Percentiles rank a stretch among this genome's conserved stretches.
phyloP scores from a whole-genome alignment of 1,284 basidiomycete species.

The Trichosporon inkin region DNA sequence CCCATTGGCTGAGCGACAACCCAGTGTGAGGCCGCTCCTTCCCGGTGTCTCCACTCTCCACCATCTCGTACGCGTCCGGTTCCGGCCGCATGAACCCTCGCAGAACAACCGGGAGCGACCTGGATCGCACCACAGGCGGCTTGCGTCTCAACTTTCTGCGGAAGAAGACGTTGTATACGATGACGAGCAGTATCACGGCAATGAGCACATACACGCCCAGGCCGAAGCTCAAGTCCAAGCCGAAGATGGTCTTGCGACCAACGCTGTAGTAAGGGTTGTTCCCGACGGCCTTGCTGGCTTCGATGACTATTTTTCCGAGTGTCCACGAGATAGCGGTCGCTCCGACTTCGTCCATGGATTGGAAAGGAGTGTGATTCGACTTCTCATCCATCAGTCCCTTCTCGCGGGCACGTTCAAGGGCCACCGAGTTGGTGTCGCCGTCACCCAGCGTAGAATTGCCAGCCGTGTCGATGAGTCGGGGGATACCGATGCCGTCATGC shows the following conservation, averaged over 20 bases:
- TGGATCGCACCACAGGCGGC: background rate
- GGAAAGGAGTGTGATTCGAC: constrained; percentile 60
- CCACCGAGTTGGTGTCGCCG: constrained; percentile 57
- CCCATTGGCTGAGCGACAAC: background rate
- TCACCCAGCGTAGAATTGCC: constrained; percentile 59
- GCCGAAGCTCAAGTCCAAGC: constrained; percentile 1
- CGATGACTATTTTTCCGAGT: constrained; percentile 94
- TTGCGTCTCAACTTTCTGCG: background rate
- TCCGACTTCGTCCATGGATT: constrained; percentile 84
- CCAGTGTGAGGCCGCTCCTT: background rate
- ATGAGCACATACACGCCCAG: constrained; percentile 40
- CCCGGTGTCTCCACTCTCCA: background rate
- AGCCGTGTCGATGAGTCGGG: constrained; percentile 77
- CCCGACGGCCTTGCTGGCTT: constrained; percentile 70
- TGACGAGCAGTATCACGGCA: constrained; percentile 26
- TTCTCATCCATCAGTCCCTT: constrained; percentile 61
- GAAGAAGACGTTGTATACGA: constrained; percentile 6
- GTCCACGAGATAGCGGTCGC: constrained; percentile 97
- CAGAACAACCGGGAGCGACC: background rate
- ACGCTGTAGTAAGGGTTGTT: constrained; percentile 14
- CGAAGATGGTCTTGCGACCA: background rate
- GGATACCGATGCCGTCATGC: constrained; percentile 93
- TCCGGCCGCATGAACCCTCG: constrained; percentile 2
- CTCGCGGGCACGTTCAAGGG: constrained; percentile 65
- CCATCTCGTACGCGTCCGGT: constrained; percentile 9